phyloP scores from a whole-genome alignment of 495 filamentous ascomycete genomes.

The Hypoxylon intermedium region DNA sequence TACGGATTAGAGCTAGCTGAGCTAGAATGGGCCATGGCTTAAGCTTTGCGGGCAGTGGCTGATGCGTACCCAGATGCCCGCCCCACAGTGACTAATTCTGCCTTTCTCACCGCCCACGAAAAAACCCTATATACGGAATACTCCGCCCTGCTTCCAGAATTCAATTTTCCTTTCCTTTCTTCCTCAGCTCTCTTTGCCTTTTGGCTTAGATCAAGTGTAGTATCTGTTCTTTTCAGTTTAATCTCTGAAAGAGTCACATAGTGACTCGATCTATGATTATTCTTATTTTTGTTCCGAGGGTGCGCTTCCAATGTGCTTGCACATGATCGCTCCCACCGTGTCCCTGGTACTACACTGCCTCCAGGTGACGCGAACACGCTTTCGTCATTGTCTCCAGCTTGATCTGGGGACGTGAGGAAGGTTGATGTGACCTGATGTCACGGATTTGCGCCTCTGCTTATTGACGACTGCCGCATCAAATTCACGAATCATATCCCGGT shows the following conservation, averaged over 20 bases:
- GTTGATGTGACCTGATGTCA: neutral
- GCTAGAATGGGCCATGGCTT: too few species aligned
- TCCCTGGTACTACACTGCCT: conserved; percentile 89
- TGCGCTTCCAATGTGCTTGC: conserved; percentile 2
- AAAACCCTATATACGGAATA: too few species aligned
- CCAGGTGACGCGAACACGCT: conserved; percentile 75
- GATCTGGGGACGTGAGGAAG: neutral
- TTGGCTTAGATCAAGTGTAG: conserved; percentile 99
- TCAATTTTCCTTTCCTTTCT: neutral
- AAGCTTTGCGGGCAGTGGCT: too few species aligned
- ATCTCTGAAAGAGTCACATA: conserved; percentile 12
- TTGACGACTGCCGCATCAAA: too few species aligned
- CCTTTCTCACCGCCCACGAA: too few species aligned
- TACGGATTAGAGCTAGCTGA: neutral
- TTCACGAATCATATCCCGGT: too few species aligned
- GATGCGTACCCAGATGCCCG: too few species aligned
- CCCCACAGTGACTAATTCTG: too few species aligned
- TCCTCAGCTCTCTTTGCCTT: conserved; percentile 62
- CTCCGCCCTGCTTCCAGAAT: neutral
- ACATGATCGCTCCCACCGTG: conserved; percentile 68
- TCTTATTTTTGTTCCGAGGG: neutral
- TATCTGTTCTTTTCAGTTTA: conserved; percentile 43
- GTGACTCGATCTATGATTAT: conserved; percentile 7
- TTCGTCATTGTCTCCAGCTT: neutral
- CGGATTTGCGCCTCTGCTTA: neutral